Conservation (phyloP, 305 asterid species). For the Fraxinus ornus region DNA sequence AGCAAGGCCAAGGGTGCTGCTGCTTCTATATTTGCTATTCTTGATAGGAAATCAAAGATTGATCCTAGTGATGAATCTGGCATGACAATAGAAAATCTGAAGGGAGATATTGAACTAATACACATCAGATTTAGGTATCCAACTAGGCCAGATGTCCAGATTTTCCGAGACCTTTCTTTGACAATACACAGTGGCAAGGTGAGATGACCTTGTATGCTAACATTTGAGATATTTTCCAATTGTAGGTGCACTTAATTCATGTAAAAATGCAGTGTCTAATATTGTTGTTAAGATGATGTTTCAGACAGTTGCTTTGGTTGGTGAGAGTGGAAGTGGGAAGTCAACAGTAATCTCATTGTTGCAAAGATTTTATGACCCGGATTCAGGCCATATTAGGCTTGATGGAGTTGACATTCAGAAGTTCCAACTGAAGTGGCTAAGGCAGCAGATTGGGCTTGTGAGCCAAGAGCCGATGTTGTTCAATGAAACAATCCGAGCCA, state of each 20-base stretch:
- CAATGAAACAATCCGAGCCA: constrained; percentile 57
- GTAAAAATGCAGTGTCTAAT: constrained; percentile 1
- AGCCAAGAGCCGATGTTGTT: constrained; percentile 70
- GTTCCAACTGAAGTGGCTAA: constrained; percentile 58
- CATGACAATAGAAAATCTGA: constrained; percentile 35
- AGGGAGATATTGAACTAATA: constrained; percentile 57
- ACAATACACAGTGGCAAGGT: constrained; percentile 63
- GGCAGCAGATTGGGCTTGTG: constrained; percentile 77
- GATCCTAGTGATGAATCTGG: constrained; percentile 65
- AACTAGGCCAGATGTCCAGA: constrained; percentile 51
- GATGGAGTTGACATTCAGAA: constrained; percentile 56
- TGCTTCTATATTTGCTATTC: constrained; percentile 53
- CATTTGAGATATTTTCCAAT: not conserved
- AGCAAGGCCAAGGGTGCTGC: constrained; percentile 60
- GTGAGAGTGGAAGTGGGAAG: constrained; percentile 82
- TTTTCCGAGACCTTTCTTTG: constrained; percentile 54
- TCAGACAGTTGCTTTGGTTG: constrained; percentile 67
- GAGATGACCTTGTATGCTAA: not conserved
- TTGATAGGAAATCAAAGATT: constrained; percentile 53
- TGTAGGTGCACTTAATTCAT: not conserved
- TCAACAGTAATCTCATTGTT: constrained; percentile 57
- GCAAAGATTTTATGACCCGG: constrained; percentile 56
- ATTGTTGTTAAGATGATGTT: not conserved
- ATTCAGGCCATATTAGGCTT: constrained; percentile 48
- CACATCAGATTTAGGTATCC: constrained; percentile 64